Percentiles rank a stretch among this genome's conserved stretches.
Evolutionary conservation across 23 red algal genomes (phyloP).

Genomic region (Cyanidioschyzon merolae): DNA sequence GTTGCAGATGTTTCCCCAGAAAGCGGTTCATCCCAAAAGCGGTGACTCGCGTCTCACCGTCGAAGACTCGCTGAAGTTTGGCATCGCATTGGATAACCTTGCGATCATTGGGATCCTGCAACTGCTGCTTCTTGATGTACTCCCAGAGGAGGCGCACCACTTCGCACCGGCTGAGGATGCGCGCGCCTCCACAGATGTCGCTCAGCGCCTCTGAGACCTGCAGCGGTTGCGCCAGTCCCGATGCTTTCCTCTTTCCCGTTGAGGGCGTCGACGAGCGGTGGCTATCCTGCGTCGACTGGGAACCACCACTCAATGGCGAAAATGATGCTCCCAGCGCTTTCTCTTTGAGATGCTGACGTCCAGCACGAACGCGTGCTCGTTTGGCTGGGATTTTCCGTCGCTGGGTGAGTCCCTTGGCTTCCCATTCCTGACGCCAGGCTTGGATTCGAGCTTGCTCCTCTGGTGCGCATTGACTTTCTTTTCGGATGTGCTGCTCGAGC

Average conservation of each 20-base stretch:
- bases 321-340: not conserved
- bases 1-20: conserved; percentile 51
- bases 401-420: conserved; percentile 9
- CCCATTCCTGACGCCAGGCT: conserved; percentile 9
- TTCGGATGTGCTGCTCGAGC: not conserved
- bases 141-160: conserved; percentile 72
- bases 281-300: not conserved
- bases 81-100: conserved; percentile 67
- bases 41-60: conserved; percentile 38
- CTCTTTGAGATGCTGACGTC: not conserved
- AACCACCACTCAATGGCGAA: not conserved
- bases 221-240: conserved; percentile 45
- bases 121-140: conserved; percentile 57
- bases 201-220: conserved; percentile 31
- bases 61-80: conserved; percentile 59
- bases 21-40: conserved; percentile 74
- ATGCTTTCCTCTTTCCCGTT: not conserved
- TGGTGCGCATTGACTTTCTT: not conserved
- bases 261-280: not conserved
- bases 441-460: not conserved
- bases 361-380: not conserved
- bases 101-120: conserved; percentile 68
- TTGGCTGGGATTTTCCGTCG: not conserved
- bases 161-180: conserved; percentile 38
- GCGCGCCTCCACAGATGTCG: conserved; percentile 52